These are phyloP conservation scores for Penicillium concentricum DNA, from an alignment of 2,329 filamentous ascomycete species.

Conservation along the genomic window DNA sequence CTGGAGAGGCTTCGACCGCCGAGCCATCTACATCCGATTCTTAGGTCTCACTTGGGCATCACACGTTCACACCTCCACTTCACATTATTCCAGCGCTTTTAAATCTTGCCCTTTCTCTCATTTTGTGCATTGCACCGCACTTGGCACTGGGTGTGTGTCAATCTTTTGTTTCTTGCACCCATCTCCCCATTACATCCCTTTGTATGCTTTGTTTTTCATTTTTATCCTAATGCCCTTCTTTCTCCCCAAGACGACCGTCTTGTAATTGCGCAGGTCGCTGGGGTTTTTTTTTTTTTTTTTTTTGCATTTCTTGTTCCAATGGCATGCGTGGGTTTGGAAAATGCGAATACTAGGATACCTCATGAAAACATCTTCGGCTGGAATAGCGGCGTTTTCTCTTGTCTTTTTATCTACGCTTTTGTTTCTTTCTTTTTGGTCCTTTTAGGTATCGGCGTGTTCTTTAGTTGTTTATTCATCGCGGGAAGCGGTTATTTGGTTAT, in stretches of 20 bases:
- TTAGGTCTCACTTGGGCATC: background rate
- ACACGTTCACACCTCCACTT: background rate
- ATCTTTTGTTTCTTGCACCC: background rate
- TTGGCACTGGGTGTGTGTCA: background rate
- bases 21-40: background rate
- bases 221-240: background rate
- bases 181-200: background rate
- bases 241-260: conserved; percentile 2
- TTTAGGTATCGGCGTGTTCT: background rate
- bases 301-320: background rate
- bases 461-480: background rate
- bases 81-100: background rate
- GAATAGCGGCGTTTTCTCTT: conserved; percentile 10
- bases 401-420: background rate
- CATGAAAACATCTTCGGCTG: background rate
- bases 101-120: background rate
- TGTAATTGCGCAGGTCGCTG: conserved; percentile 6
- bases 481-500: background rate
- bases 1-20: background rate
- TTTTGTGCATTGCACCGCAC: background rate
- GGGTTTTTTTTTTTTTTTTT: background rate
- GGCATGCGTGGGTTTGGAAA: conserved; percentile 4
- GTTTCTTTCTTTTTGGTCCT: background rate
- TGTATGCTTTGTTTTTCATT: background rate
- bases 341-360: conserved; percentile 13